Evolutionary conservation across 2,329 filamentous ascomycete genomes (phyloP).

Genomic region (Pseudocercospora cruenta): DNA sequence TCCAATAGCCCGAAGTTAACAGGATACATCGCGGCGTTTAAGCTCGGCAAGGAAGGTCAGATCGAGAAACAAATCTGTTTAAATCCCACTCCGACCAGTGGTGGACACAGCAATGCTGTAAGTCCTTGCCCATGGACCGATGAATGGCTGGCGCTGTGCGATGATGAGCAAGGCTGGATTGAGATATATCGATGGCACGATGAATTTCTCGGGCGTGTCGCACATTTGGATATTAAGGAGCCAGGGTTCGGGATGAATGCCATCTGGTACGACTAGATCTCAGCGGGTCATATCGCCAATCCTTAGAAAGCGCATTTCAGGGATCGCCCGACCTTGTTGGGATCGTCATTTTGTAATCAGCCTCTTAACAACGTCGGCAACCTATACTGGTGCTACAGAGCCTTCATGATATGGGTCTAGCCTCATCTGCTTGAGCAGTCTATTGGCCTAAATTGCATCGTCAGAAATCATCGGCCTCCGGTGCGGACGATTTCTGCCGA

Average conservation of each 20-base stretch:
- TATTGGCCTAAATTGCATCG: background rate
- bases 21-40: slow-evolving; percentile 82
- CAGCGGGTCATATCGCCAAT: background rate
- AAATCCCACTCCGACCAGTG: slow-evolving; percentile 83
- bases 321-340: background rate
- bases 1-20: slow-evolving; percentile 75
- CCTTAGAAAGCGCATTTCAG: background rate
- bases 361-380: background rate
- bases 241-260: slow-evolving; percentile 96
- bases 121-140: slow-evolving; percentile 80
- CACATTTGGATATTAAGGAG: slow-evolving; percentile 75
- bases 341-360: background rate
- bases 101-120: slow-evolving; percentile 88
- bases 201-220: slow-evolving; percentile 77
- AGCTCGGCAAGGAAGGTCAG: slow-evolving; percentile 65
- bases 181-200: slow-evolving; percentile 88
- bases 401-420: background rate
- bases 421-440: background rate
- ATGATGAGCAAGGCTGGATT: slow-evolving; percentile 84
- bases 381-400: background rate
- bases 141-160: slow-evolving; percentile 87
- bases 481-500: no score
- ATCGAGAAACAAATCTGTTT: slow-evolving; percentile 79
- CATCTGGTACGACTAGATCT: slow-evolving; percentile 79
- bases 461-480: no score